These are phyloP conservation scores for Gracilaria vermiculophylla DNA, from an alignment of 23 red algal species.

Conservation along the genomic window DNA sequence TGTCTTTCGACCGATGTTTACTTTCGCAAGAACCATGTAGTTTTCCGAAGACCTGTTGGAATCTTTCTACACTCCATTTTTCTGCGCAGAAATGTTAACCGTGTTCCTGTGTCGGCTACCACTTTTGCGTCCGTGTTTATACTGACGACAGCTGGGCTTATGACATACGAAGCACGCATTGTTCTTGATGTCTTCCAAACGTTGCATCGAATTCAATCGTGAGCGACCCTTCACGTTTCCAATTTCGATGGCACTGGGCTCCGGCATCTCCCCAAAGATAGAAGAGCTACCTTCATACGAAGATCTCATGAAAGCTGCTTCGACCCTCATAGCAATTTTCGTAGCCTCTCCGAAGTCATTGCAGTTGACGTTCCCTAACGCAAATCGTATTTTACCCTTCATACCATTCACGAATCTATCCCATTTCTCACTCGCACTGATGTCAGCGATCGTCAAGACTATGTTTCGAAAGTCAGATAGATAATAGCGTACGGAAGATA, in stretches of 20 bases:
- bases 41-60: not conserved
- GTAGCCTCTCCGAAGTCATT: conserved; percentile 9
- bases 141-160: conserved; percentile 2
- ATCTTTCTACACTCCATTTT: not conserved
- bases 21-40: not conserved
- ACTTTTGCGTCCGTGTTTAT: conserved; percentile 2
- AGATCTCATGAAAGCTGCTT: not conserved
- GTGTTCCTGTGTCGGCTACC: not conserved
- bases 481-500: too few species aligned
- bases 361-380: conserved; percentile 3
- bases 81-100: not conserved
- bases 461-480: too few species aligned
- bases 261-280: not conserved
- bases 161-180: conserved; percentile 35
- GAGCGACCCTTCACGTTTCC: not conserved
- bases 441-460: too few species aligned
- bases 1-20: not conserved
- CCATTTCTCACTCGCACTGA: not conserved
- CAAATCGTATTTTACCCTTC: not conserved
- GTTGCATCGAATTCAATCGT: not conserved
- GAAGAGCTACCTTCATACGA: not conserved
- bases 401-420: conserved; percentile 4
- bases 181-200: not conserved
- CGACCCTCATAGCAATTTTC: not conserved
- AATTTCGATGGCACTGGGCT: not conserved